Evolutionary conservation across 495 filamentous ascomycete species (phyloP), one percentile per base, ranked within the genome.

Genomic region (Trichoderma virens): DNA sequence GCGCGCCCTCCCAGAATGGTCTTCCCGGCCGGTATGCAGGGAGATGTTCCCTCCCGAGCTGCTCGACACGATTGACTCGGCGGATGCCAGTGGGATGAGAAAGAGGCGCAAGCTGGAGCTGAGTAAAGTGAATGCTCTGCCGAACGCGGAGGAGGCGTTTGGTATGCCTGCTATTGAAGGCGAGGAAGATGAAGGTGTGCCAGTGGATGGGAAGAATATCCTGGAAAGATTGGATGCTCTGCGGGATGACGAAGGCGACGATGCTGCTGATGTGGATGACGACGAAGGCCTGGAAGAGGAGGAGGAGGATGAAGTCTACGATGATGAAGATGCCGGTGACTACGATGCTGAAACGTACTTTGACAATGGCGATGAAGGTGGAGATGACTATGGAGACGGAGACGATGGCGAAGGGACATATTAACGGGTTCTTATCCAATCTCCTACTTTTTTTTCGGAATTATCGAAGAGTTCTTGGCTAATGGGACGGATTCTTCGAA

Each of bases 341-440:
- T 85, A 85, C 69, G 78, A 84, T 62, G 82, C 77, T 7, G 82
- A 85, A 69, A 68, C 71, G 20, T 83, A 83, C 70, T 85, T 85
- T 66, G 80, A 82, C 30, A 75, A 72, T 41, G 78, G 80, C 28
- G 76, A 79, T 31, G 77, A 76, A 18, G 79, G 82, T 14, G 80
- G 79, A 13, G 78, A 82, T 7, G 78, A 77, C 38, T 70, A 64
- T 62, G 75, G 71, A 0, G 78, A 77, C 6, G 79, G 77, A 16
- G 80, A 75, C 60, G 80, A 75, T 0, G 79, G 76, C 23, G 80
- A 73, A 31, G 82, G 78, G 31, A 43, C 61, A 31, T 62, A 41
- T 41, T 62, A 47, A 41, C 13, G 23, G 32, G 39, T 16, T n/a
- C 18, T n/a, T 47, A 1, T 32, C 18, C 56, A 18, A 16, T 14